Evolutionary conservation across 2,329 filamentous ascomycete genomes (phyloP), one percentile per base, ranked within the genome.

Genomic region (Exophiala mesophila): DNA sequence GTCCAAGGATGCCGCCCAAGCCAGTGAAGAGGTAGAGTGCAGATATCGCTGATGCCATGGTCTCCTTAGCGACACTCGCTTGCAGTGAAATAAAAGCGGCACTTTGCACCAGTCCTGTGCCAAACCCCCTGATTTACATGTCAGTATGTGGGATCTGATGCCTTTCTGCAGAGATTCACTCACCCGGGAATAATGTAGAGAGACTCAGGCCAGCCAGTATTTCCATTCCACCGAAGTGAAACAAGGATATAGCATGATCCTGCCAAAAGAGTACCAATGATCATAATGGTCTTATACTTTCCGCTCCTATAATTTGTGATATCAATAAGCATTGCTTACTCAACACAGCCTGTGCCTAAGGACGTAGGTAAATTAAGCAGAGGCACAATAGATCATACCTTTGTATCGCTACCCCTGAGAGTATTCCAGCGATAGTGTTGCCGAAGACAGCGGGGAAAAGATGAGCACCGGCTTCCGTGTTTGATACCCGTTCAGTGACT

Each of bases 391-490:
- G 67, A 0, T 80, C 80, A 0, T 78, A 83, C 15, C 63, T 67
- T 29, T 71, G 70, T 53, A 83, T 82, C 36, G 72, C 66, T 0
- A 66, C 54, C 0, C 83, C 82, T 0, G 79, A 71, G 0, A 80
- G 30, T 2, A 87, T 63, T 0, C 79, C 80, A 1, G 81, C 82
- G 0, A 64, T 23, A 0, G 82, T 76, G 52, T 87, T 86, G 0
- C 82, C 83, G 0, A 76, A 61, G 0, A 87, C 80, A 0, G 82
- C 78, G 0, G 83, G 83, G 29, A 86, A 70, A 0, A 88, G 65
- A 53, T 85, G 78, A 0, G 74, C 65, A 2, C 73, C 73, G 1
- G 82, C 79, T 1, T 67, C 63, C 0, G 80, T 78, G 32, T 74
- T 78, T 0, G 76, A 78, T 2, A 71, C 72, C 1, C 69, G 64